Evolutionary conservation across 2,329 filamentous ascomycete genomes (phyloP), one percentile per base, ranked within the genome.

Genomic region (Pseudocercospora eumusae): DNA sequence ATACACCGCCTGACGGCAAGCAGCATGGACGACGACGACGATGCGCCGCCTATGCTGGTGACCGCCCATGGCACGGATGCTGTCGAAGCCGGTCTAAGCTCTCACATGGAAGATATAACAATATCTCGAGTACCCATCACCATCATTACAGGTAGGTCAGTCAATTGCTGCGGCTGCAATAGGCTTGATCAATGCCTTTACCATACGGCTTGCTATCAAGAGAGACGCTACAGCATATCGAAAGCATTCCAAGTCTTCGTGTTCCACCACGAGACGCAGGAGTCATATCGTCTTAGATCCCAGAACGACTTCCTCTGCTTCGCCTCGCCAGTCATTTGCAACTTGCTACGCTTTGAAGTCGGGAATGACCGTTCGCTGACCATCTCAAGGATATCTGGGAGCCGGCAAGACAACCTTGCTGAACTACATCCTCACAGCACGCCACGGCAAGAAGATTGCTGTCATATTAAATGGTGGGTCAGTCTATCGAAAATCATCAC

Each of bases 391-490:
- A 3, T 99, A 99, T 73, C 84, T 99, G 3, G 95, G 95, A 18
- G 92, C 95, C 8, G 95, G 95, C 18, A 99, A 99, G 78, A 98
- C 93, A 0, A 98, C 93, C 0, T 78, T 98, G 28, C 81, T 99
- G 62, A 98, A 99, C 76, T 96, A 98, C 75, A 98, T 99, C 64
- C 81, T 99, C 57, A 96, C 90, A 27, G 92, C 93, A 61, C 88
- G 93, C 64, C 95, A 99, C 82, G 93, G 93, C 75, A 98, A 98
- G 82, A 96, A 92, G 73, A 95, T 99, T 75, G 95, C 95, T 10
- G 95, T 99, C 13, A 98, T 99, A 61, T 86, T 99, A 80, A 99
- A 99, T 76, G 92, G 91, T 78, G 72, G 73, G 75, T 82, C 49
- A 58, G 61, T 60, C 3, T 25, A 45, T 11, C 42, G 15, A 21